A percentile compares a stretch with the other conserved stretches of the same genome.
Conservation (phyloP, 305 asterid genomes). For the Petunia hybrid region DNA sequence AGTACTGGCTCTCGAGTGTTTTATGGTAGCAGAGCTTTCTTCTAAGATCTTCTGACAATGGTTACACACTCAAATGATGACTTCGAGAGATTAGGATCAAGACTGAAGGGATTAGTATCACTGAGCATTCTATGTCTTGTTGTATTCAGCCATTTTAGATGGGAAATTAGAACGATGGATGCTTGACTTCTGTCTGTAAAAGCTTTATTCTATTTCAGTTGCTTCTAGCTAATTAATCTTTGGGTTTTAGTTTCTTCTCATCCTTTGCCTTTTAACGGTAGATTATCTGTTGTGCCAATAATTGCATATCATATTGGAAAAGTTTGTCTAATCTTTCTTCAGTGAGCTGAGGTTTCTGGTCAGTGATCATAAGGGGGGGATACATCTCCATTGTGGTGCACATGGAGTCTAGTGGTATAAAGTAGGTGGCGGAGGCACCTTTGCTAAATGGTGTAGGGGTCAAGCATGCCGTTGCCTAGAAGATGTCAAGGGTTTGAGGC, state of each 20-base stretch:
- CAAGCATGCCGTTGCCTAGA: too few species aligned
- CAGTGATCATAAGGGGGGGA: background rate
- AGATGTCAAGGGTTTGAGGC: too few species aligned
- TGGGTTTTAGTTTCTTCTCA: background rate
- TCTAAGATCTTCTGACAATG: conserved; percentile 41
- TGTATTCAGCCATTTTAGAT: background rate
- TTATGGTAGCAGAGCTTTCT: conserved; percentile 74
- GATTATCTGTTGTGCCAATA: background rate
- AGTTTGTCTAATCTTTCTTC: background rate
- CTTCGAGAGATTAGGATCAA: background rate
- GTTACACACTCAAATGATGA: too few species aligned
- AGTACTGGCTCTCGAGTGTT: conserved; percentile 79
- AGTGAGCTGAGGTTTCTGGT: background rate
- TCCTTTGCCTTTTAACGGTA: background rate
- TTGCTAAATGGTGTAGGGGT: too few species aligned
- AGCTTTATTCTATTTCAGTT: background rate
- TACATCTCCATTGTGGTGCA: background rate
- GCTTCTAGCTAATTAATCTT: background rate
- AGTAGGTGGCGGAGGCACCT: background rate
- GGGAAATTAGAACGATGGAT: background rate
- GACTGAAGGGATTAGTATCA: background rate
- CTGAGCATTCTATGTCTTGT: background rate
- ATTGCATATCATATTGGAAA: background rate
- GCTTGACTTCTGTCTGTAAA: background rate
- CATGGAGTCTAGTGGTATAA: background rate